Conservation (phyloP, 2,329 filamentous ascomycete genomes). For the Blastomyces emzantsi region DNA sequence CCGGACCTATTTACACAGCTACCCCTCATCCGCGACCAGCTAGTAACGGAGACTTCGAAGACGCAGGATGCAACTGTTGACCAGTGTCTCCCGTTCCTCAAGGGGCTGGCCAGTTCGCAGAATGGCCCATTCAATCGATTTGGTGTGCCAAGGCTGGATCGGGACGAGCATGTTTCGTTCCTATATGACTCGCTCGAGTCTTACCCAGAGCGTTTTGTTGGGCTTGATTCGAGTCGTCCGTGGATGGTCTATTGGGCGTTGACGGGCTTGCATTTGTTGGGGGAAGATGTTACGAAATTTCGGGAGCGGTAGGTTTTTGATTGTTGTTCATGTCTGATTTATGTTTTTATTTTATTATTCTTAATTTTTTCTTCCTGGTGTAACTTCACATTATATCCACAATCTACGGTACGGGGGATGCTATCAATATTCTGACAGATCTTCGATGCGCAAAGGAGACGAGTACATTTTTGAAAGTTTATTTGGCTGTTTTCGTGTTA, state of each 20-base stretch:
- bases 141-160: slow-evolving; percentile 66
- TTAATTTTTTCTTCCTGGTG: neutral
- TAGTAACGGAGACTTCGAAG: slow-evolving; percentile 59
- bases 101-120: slow-evolving; percentile 41
- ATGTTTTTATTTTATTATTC: neutral
- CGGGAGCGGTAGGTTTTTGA: slow-evolving; percentile 45
- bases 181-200: slow-evolving; percentile 43
- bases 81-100: slow-evolving; percentile 60
- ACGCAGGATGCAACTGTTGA: slow-evolving; percentile 60
- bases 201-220: slow-evolving; percentile 61
- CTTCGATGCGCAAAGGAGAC: neutral
- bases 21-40: slow-evolving; percentile 56
- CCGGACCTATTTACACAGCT: slow-evolving; percentile 35
- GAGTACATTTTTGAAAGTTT: neutral
- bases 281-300: slow-evolving; percentile 60
- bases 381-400: neutral
- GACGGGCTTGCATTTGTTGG: slow-evolving; percentile 63
- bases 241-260: slow-evolving; percentile 96
- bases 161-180: slow-evolving; percentile 46
- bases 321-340: neutral
- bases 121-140: slow-evolving; percentile 53
- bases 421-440: neutral
- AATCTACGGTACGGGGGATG: neutral
- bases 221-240: slow-evolving; percentile 75
- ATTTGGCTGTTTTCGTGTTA: slow-evolving; percentile 3